These are phyloP conservation scores for Bacterosira constricta DNA, from an alignment of 108 stramenopile genomes.

Conservation along the genomic window DNA sequence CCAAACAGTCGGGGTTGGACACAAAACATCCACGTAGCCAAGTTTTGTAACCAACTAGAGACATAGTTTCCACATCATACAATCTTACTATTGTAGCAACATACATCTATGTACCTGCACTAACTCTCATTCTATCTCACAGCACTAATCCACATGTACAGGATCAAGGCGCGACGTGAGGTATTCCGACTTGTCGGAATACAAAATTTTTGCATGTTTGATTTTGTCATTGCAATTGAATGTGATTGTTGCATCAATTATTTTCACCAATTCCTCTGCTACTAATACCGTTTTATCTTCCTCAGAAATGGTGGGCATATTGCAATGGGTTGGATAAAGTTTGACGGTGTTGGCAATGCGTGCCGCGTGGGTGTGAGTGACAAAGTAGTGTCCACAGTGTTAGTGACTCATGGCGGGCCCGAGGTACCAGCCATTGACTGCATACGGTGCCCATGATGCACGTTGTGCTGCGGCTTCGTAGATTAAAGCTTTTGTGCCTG, in stretches of 20 bases:
- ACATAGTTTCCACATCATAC: too few species aligned
- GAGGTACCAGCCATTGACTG: conserved; percentile 41
- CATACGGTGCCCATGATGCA: conserved; percentile 12
- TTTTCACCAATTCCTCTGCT: neutral
- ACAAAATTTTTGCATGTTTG: neutral
- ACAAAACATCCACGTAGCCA: too few species aligned
- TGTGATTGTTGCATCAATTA: neutral
- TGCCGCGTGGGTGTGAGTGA: neutral
- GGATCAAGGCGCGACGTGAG: too few species aligned
- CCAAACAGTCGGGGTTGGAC: too few species aligned
- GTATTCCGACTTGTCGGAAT: too few species aligned
- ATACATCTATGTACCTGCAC: too few species aligned
- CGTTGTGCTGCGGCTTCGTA: conserved; percentile 13
- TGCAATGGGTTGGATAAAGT: conserved; percentile 22
- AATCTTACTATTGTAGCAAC: too few species aligned
- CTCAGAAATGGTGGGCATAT: neutral
- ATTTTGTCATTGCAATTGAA: neutral
- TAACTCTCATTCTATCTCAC: too few species aligned
- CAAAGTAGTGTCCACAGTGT: neutral
- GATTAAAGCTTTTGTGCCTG: conserved; percentile 5
- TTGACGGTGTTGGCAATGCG: conserved; percentile 15
- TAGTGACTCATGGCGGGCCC: conserved; percentile 39
- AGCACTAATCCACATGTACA: too few species aligned
- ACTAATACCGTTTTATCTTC: neutral
- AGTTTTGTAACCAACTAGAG: too few species aligned